These are phyloP conservation scores for Dendrostoma leiphaemia DNA, from an alignment of 2,329 filamentous ascomycete species.

Conservation along the genomic window DNA sequence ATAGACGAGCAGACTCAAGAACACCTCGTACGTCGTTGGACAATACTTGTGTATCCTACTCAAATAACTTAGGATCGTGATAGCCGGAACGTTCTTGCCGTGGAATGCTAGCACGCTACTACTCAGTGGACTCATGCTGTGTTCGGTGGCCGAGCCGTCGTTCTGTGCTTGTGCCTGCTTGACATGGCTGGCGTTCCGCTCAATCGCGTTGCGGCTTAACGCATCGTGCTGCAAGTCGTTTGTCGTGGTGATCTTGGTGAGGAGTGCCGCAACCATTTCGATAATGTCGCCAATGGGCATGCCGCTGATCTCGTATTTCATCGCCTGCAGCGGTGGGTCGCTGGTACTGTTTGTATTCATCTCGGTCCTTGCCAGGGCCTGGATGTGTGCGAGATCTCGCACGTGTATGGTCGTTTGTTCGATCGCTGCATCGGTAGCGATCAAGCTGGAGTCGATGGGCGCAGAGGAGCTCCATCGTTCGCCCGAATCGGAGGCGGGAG, in stretches of 20 bases:
- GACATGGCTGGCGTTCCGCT: slow-evolving; percentile 64
- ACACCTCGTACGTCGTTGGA: slow-evolving; percentile 97
- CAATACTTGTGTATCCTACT: slow-evolving; percentile 98
- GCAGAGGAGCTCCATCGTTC: slow-evolving; percentile 23
- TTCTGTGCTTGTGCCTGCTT: slow-evolving; percentile 45
- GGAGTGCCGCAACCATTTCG: slow-evolving; percentile 94
- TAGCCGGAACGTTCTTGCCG: slow-evolving; percentile 95
- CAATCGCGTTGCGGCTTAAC: slow-evolving; percentile 77
- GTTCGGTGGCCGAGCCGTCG: slow-evolving; percentile 17
- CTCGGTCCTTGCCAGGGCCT: slow-evolving; percentile 81
- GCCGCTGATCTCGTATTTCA: slow-evolving; percentile 88
- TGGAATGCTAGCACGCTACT: slow-evolving; percentile 87
- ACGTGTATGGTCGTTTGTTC: slow-evolving; percentile 68
- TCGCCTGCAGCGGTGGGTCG: slow-evolving; percentile 50
- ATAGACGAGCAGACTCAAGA: slow-evolving; percentile 90
- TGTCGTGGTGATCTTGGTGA: slow-evolving; percentile 96
- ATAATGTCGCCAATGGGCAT: slow-evolving; percentile 98
- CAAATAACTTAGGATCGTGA: slow-evolving; percentile 94
- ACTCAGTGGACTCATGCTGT: slow-evolving; percentile 57
- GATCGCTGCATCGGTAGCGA: slow-evolving; percentile 33
- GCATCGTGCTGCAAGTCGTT: slow-evolving; percentile 95
- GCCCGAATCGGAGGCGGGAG: slow-evolving; percentile 33
- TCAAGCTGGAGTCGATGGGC: slow-evolving; percentile 21
- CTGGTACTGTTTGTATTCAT: slow-evolving; percentile 56
- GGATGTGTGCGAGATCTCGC: slow-evolving; percentile 86